Base-by-base conservation (phyloP, 768 basidiomycete genomes). In the Favolaschia claudopus region DNA sequence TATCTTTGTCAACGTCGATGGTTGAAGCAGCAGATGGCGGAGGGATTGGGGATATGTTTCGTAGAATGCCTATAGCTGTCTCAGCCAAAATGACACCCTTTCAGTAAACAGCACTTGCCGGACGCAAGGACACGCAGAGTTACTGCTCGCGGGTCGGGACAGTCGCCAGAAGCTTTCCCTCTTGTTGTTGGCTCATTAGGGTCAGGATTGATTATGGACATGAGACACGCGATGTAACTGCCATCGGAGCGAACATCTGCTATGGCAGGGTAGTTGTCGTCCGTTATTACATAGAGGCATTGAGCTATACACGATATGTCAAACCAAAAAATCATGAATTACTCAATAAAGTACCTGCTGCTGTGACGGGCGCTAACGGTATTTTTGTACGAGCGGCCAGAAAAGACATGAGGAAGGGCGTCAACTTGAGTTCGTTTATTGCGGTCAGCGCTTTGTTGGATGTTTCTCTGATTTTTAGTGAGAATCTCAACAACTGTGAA, bases 361-460 rank as follows among this genome's bases (percentile, higher is more conserved):
- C 85, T 34, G 86, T 83, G 5, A 93, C 89, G 2, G 92, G 88
- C 1, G 84, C 77, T 15, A 88, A 59, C 2, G 94, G 89, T 8
- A 96, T 74, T 45, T 82, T 84, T 39, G 86, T 83, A 52, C 87
- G 83, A 4, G 91, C 83, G 9, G 81, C 84, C 36, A 98, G 78
- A 74, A 97, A 96, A n/a, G 93, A 89, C 85, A 95, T 88, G 48
- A 98, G 79, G 74, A 98, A 95, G 0, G 93, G 92, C 12, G 89
- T 77, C 3, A 95, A 82, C 22, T 85, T 79, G 7, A 92, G 85
- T 33, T 88, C 83, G 71, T 96, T 97, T 70, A 98, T 89, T 27
- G 92, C 90, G 67, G 84, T 86, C 58, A 96, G 79, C 5, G 94
- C 93, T 77, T 96, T 96, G 74, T 95, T 93, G 50, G 94, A 95